A percentile compares a stretch with the other conserved stretches of the same genome.
Conservation (phyloP, 495 filamentous ascomycete species). For the Aspergillus wentii region DNA sequence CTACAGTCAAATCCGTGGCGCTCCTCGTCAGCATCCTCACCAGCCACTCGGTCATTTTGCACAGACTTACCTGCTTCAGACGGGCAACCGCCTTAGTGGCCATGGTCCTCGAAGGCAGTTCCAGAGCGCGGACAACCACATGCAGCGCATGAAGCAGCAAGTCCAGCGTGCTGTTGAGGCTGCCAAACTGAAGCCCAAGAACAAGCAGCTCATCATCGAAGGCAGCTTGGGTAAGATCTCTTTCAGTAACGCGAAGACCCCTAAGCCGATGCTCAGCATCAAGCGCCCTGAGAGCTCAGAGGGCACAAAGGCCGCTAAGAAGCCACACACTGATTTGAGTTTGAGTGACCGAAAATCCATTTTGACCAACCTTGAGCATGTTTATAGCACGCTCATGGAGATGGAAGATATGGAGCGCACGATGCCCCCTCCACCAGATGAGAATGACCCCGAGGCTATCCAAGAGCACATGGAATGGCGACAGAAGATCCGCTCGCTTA, state of each 20-base stretch:
- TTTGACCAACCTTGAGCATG: constrained; percentile 76
- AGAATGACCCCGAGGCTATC: constrained; percentile 58
- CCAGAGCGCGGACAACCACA: constrained; percentile 84
- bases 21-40: constrained; percentile 77
- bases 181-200: constrained; percentile 94
- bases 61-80: constrained; percentile 95
- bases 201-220: constrained; percentile 95
- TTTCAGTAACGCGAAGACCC: constrained; percentile 97
- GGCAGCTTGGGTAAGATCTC: constrained; percentile 98
- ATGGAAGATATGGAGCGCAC: constrained; percentile 92
- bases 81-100: constrained; percentile 70
- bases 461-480: constrained; percentile 69
- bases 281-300: constrained; percentile 77
- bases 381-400: constrained; percentile 82
- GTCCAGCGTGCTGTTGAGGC: constrained; percentile 96
- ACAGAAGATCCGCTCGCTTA: constrained; percentile 63
- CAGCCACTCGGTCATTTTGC: constrained; percentile 94
- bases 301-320: constrained; percentile 37
- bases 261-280: constrained; percentile 89
- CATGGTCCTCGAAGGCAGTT: constrained; percentile 58
- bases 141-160: constrained; percentile 99
- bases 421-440: constrained; percentile 64
- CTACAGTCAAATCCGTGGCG: constrained; percentile 85
- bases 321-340: constrained; percentile 42
- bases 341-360: constrained; percentile 75